Conservation (phyloP, 2,329 filamentous ascomycete species). For the Fusarium haematococcum region DNA sequence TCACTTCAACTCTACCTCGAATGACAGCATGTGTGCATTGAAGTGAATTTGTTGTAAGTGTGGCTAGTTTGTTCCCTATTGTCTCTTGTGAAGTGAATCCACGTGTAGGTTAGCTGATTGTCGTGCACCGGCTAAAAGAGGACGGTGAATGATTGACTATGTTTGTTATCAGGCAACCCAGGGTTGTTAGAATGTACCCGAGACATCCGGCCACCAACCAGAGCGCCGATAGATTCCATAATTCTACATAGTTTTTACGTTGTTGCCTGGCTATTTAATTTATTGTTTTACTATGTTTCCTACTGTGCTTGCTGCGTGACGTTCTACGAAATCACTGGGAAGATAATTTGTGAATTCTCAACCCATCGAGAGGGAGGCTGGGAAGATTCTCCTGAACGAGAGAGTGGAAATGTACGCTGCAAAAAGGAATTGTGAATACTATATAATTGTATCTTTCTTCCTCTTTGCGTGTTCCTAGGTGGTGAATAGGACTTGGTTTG, state of each 20-base stretch:
- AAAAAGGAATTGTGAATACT: neutral
- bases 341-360: neutral
- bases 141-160: neutral
- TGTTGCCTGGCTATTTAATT: fast-evolving
- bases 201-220: neutral
- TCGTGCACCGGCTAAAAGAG: neutral
- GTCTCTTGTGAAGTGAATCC: neutral
- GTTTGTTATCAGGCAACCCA: neutral
- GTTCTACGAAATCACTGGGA: neutral
- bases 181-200: neutral
- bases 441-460: neutral
- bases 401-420: neutral
- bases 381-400: neutral
- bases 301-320: neutral
- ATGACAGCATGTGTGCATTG: neutral
- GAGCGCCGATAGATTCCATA: neutral
- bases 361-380: neutral
- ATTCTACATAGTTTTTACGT: neutral
- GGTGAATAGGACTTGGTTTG: neutral
- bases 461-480: neutral
- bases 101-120: too few relatives aligned
- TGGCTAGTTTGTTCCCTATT: neutral
- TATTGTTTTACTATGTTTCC: neutral
- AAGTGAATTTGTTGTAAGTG: neutral
- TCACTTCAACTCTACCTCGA: neutral